Percentiles rank a stretch among this genome's conserved stretches.
Evolutionary conservation across 2,329 filamentous ascomycete species (phyloP).

Genomic region (Cladophialophora chaetospira): DNA sequence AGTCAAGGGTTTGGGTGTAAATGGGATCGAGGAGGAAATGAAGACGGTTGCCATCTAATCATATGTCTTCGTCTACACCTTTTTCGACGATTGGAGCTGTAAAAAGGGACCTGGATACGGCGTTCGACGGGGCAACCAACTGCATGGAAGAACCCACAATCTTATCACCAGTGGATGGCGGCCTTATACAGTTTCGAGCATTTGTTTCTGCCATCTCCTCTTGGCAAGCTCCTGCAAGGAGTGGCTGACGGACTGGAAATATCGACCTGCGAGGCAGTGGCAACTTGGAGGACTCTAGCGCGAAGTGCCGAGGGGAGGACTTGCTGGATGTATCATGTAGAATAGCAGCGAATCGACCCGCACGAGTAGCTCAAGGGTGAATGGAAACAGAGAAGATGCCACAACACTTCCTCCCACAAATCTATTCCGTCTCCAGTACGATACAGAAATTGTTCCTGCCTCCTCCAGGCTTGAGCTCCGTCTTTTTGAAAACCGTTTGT

Average conservation of each 20-base stretch:
- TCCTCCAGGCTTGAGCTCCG: conserved; percentile 72
- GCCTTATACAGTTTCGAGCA: conserved; percentile 2
- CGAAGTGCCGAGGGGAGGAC: not conserved
- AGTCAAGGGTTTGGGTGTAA: conserved; percentile 42
- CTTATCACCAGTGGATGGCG: conserved; percentile 5
- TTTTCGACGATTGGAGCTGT: conserved; percentile 4
- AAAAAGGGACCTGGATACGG: conserved; percentile 22
- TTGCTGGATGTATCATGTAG: not conserved
- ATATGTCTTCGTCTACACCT: not conserved
- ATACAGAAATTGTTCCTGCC: conserved; percentile 90
- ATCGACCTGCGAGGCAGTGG: no score
- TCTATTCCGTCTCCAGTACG: conserved; percentile 51
- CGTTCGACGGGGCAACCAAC: conserved; percentile 9
- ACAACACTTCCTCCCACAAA: not conserved
- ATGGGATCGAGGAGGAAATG: conserved; percentile 46
- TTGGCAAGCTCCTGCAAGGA: conserved; percentile 5
- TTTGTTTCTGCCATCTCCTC: conserved; percentile 4
- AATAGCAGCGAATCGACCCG: not conserved
- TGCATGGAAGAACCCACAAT: conserved; percentile 7
- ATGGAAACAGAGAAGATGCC: conserved; percentile 9
- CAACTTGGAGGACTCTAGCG: not conserved
- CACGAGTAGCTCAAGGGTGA: not conserved
- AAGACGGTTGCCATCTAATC: conserved; percentile 51
- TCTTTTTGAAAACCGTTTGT: conserved; percentile 63
- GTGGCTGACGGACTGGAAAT: not conserved